phyloP scores from a whole-genome alignment of 2,329 filamentous ascomycete genomes.

The Onygena corvina region DNA sequence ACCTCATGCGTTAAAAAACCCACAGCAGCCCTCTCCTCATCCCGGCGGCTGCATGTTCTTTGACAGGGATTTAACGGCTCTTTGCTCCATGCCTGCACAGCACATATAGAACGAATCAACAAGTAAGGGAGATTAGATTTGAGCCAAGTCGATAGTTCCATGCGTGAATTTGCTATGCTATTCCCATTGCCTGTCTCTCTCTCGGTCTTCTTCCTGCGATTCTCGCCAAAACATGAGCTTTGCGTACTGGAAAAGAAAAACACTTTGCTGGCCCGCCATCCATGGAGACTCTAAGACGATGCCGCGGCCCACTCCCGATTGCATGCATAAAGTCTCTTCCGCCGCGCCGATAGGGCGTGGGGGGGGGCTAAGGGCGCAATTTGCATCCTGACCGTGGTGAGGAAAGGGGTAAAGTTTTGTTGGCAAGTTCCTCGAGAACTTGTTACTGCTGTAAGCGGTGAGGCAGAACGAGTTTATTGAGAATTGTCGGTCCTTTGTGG shows the following conservation, averaged over 20 bases:
- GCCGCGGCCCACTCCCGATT: not conserved
- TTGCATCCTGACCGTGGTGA: too few relatives aligned
- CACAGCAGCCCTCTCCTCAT: not conserved
- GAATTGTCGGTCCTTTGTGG: too few relatives aligned
- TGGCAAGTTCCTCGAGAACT: too few relatives aligned
- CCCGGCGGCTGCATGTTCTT: not conserved
- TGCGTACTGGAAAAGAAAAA: not conserved
- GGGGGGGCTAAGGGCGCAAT: too few relatives aligned
- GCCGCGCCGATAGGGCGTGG: not conserved
- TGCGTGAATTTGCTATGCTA: conserved; percentile 6
- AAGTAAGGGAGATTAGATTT: not conserved
- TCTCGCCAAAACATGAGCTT: not conserved
- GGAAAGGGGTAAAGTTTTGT: too few relatives aligned
- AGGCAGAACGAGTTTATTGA: too few relatives aligned
- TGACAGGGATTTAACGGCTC: conserved; percentile 1
- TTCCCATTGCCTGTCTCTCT: not conserved
- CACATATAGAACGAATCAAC: not conserved
- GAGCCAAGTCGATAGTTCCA: conserved; percentile 7
- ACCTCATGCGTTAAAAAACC: conserved; percentile 1
- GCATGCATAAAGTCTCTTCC: not conserved
- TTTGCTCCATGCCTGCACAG: not conserved
- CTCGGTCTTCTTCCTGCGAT: too few relatives aligned
- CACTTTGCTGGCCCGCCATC: not conserved
- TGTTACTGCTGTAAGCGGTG: too few relatives aligned
- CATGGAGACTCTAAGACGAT: not conserved